Evolutionary conservation across 169 alveolate genomes (phyloP).

Genomic region (Perkinsus chesapeaki): DNA sequence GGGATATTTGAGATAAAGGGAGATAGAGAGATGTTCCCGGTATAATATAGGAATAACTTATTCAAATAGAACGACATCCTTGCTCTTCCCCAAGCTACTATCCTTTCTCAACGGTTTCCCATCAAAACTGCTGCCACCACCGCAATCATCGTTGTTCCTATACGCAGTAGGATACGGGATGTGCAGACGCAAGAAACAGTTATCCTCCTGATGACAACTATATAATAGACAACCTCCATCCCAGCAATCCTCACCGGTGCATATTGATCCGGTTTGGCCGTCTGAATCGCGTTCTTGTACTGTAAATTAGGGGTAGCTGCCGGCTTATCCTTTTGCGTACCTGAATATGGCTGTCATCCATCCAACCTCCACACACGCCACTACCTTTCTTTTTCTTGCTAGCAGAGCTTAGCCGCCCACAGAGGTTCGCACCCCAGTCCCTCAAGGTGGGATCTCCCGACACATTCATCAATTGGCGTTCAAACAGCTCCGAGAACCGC

Average conservation of each 20-base stretch:
- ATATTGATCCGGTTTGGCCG: not conserved
- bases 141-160: not conserved
- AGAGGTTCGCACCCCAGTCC: not conserved
- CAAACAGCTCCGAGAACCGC: not conserved
- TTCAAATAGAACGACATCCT: not conserved
- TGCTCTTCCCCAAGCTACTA: not conserved
- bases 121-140: not conserved
- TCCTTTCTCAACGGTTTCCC: not conserved
- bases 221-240: not conserved
- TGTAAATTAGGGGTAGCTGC: not conserved
- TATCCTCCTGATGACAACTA: not conserved
- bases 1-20: too few relatives aligned
- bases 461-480: not conserved
- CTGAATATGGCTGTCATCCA: too few relatives aligned
- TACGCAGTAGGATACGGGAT: not conserved
- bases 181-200: not conserved
- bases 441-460: not conserved
- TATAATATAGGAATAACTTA: not conserved
- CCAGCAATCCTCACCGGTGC: not conserved
- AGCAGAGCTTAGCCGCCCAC: not conserved
- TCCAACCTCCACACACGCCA: too few relatives aligned
- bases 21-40: too few relatives aligned
- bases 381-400: not conserved
- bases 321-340: not conserved
- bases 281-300: not conserved